Base-by-base conservation (phyloP, 164 flowering plant species). In the Houttuynia cordata region DNA sequence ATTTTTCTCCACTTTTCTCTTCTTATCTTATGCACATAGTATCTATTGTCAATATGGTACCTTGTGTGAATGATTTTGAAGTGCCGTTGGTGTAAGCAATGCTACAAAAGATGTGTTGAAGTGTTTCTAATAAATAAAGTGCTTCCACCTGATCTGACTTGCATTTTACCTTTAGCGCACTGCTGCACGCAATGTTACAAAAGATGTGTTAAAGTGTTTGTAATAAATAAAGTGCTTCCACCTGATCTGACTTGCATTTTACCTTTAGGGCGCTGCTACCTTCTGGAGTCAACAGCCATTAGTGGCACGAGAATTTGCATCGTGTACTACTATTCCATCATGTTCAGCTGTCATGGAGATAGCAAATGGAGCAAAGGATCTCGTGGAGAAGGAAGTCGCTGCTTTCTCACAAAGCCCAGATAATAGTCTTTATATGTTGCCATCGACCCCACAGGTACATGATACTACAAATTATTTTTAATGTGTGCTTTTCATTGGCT, bases 261-360 rank as follows among this genome's bases (percentile, higher is more conserved):
- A 24, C 24, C 18, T 22, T 19, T 10, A 54, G 99, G 91, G 89
- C 70, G 96, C 97, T 52, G 83, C 87, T 56, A 71, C 84, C 52
- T 87, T 87, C 71, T 94, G 99, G 99, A 75, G 81, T 76, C 96
- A 91, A 73, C 97, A 94, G 71, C 97, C 97, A 65, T 69, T 87
- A 71, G 87, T 87, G 74, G 94, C 99, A 54, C 71, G 96, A 70
- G 96, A 91, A 70, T 91, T 78, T 78, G 91, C 97, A 45, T 84
- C 88, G 52, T 76, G 88, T 76, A 88, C 97, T 55, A 84, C 91
- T 58, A 81, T 91, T 71, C 99, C 99, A 40, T 95, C 92, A 53
- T 87, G 92, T 61, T 69, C 68, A 49, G 76, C 78, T 67, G 86
- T 88, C 59, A 66, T 72, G 21, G 91, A 88, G 45, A 76, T 85